Base-by-base conservation (phyloP, 495 filamentous ascomycete genomes). In the Patellaria atrata region DNA sequence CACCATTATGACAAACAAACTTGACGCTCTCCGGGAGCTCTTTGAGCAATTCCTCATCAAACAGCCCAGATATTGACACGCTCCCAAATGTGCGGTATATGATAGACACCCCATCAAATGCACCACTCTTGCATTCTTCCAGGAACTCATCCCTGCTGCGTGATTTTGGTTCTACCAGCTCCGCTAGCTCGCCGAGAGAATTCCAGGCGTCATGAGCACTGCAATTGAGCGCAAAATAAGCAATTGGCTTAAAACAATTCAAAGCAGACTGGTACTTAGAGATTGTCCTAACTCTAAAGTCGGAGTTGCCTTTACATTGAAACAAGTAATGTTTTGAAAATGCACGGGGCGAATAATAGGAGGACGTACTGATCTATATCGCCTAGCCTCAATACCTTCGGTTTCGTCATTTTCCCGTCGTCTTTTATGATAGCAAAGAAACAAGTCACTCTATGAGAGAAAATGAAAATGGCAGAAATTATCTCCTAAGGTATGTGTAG, bases 1-100 rank as follows among this genome's bases (percentile, higher is more conserved):
- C 34, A 63, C 64, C 85, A 48, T 83, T 86, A 53, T 94, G 84
- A 50, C 73, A 79, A 43, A 93, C 68, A 55, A 79, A 93, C 41
- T 70, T 75, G 24, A 92, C 51, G 2, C 70, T 75, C 20, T 55
- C 47, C 1, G 84, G 84, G 10, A 82, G 61, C 4, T 58, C 51
- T 3, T 64, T 52, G 29, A 82, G 50, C 35, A 82, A 44, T 42
- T 61, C 57, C 33, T 48, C 46, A 37, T 63, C 57, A 31, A 56
- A 58, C 15, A 41, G 16, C 2, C 87, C 87, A 0, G 86, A 91
- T 39, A 79, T 58, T 0, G 40, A 30, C 14, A 69, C 60, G 27
- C 77, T 84, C 21, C 48, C 53, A 48, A 93, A 85, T 15, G 82
- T 92, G 8, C 87, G 71, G 60, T 85, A 94, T 27, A 68, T 66